Conservation (phyloP, 805 yeast genomes). For the Candida namnaoensis region DNA sequence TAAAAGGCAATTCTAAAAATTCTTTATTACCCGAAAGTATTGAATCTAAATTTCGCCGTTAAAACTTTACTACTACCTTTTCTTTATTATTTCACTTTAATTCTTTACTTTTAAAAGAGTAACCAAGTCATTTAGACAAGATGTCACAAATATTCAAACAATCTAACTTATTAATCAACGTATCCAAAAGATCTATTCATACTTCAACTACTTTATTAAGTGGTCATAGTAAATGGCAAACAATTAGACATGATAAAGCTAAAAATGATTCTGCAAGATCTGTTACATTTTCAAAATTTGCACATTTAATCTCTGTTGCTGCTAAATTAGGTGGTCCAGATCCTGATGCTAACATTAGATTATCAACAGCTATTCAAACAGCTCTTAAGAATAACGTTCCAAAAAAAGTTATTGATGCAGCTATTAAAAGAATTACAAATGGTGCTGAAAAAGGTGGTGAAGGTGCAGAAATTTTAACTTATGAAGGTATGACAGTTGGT, state of each 20-base stretch:
- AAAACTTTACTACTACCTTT: too few species aligned
- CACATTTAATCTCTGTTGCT: conserved; percentile 67
- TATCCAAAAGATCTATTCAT: background rate
- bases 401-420: conserved; percentile 80
- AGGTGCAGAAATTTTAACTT: conserved; percentile 37
- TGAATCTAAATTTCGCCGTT: too few species aligned
- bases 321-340: conserved; percentile 71
- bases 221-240: conserved; percentile 96
- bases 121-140: too few species aligned
- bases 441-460: conserved; percentile 38
- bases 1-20: too few species aligned
- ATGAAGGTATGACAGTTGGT: conserved; percentile 91
- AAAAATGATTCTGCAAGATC: conserved; percentile 80
- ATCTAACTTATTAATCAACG: too few species aligned
- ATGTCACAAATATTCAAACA: too few species aligned
- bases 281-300: conserved; percentile 57
- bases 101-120: too few species aligned
- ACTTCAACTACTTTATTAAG: conserved; percentile 8
- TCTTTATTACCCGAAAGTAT: too few species aligned
- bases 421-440: conserved; percentile 79
- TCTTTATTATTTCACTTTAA: too few species aligned
- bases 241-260: conserved; percentile 89
- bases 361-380: conserved; percentile 66
- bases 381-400: conserved; percentile 73
- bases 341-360: conserved; percentile 44